A percentile compares a stretch with the other conserved stretches of the same genome.
phyloP scores from a whole-genome alignment of 2,329 filamentous ascomycete species.

The Cercospora nicotianae region DNA sequence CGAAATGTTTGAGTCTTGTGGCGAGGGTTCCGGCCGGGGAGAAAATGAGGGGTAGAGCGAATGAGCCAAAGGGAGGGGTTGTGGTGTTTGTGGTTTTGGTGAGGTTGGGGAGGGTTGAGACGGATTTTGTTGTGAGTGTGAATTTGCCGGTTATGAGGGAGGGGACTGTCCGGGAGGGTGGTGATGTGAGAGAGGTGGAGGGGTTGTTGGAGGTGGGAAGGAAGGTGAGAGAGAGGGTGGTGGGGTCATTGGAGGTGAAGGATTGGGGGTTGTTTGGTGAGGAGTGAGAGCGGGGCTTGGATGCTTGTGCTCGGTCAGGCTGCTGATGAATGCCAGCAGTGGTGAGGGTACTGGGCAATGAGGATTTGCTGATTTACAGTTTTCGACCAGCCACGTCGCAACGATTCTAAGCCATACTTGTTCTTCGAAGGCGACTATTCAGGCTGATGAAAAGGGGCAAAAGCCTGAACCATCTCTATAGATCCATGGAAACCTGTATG shows the following conservation, averaged over 20 bases:
- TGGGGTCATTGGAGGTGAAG: conserved; percentile 72
- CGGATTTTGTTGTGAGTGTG: conserved; percentile 81
- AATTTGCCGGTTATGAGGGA: conserved; percentile 84
- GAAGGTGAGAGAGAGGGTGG: conserved; percentile 68
- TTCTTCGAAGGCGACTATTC: no score
- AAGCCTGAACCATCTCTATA: no score
- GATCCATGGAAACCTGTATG: no score
- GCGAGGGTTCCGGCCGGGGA: conserved; percentile 54
- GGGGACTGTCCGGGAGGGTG: conserved; percentile 62
- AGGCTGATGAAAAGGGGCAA: no score
- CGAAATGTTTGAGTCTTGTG: conserved; percentile 68
- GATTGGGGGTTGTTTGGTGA: conserved; percentile 72
- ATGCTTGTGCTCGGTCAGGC: neutral
- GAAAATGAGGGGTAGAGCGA: conserved; percentile 45
- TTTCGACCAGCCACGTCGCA: no score
- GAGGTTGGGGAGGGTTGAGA: conserved; percentile 70
- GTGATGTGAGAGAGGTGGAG: conserved; percentile 60
- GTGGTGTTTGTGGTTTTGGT: conserved; percentile 73
- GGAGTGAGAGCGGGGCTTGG: neutral
- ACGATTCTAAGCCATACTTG: no score
- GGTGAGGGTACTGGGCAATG: neutral
- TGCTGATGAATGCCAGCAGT: neutral
- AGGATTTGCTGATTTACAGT: no score
- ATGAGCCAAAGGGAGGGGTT: conserved; percentile 52
- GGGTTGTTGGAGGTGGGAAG: conserved; percentile 63